These are phyloP conservation scores for Oxyria digyna DNA, from an alignment of 148 eudicot species.

Conservation along the genomic window DNA sequence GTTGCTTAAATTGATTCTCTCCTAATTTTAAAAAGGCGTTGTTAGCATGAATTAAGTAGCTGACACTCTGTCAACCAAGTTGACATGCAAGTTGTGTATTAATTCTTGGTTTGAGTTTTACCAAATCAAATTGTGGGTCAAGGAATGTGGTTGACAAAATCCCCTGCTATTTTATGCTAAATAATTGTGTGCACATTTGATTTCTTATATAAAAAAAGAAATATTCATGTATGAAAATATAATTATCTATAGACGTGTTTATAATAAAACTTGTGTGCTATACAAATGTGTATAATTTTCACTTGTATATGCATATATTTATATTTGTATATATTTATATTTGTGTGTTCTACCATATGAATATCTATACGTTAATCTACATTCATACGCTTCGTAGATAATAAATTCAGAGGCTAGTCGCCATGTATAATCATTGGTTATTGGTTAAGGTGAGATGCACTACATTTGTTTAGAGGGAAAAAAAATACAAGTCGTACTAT, in stretches of 20 bases:
- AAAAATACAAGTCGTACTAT: background rate
- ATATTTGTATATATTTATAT: too few species aligned
- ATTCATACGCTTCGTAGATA: too few species aligned
- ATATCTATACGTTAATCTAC: too few species aligned
- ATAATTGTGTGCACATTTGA: background rate
- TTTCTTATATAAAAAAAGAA: too few species aligned
- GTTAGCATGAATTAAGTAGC: background rate
- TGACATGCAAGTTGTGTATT: conserved; percentile 6
- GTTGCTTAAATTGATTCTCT: background rate
- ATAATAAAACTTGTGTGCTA: too few species aligned
- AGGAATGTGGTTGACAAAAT: conserved; percentile 1
- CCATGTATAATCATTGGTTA: too few species aligned
- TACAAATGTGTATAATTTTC: too few species aligned
- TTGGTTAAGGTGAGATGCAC: background rate
- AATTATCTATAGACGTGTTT: too few species aligned
- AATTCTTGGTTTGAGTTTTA: background rate
- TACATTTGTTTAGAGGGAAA: background rate
- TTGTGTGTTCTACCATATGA: too few species aligned
- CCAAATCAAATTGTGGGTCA: conserved; percentile 1
- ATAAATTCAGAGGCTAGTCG: too few species aligned
- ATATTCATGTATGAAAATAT: too few species aligned
- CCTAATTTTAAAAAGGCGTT: background rate
- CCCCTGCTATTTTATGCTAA: background rate
- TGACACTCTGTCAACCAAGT: background rate
- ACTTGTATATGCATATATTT: too few species aligned